A percentile compares a stretch with the other conserved stretches of the same genome.
Conservation (phyloP, 2,329 filamentous ascomycete genomes). For the Arthrinium phaeospermum region DNA sequence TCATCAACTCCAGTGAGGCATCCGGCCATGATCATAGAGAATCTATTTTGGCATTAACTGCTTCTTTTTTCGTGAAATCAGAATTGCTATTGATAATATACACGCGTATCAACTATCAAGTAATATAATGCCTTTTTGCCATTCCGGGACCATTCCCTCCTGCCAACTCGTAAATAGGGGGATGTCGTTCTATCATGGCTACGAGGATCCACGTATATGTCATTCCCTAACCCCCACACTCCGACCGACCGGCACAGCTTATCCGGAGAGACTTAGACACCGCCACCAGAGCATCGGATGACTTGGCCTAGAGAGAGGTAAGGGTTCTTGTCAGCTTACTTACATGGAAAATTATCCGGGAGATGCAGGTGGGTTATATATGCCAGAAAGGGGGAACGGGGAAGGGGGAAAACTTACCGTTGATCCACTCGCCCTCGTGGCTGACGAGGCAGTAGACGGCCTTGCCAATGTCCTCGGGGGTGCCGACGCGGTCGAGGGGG, state of each 20-base stretch:
- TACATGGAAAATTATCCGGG: background rate
- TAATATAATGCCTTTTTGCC: background rate
- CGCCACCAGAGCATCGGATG: conserved; percentile 41
- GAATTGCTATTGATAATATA: background rate
- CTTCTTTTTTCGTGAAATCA: background rate
- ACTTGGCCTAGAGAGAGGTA: conserved; percentile 36
- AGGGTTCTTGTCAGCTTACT: background rate
- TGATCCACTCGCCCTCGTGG: conserved; percentile 68
- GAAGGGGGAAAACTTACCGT: conserved; percentile 51
- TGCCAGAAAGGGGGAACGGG: conserved; percentile 5
- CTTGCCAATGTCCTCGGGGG: conserved; percentile 63
- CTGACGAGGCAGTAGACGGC: conserved; percentile 62
- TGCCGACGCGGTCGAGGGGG: conserved; percentile 64
- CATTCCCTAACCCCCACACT: background rate
- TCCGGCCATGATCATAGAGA: background rate
- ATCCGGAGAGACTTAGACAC: conserved; percentile 30
- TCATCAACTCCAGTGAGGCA: background rate
- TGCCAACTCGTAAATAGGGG: background rate
- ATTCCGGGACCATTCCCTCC: background rate
- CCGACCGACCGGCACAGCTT: background rate
- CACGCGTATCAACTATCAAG: background rate
- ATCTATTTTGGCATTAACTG: background rate
- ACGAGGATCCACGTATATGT: background rate
- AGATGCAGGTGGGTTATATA: conserved; percentile 6
- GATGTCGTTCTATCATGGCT: background rate